Evolutionary conservation across 164 flowering plant species (phyloP).

Genomic region (Brasenia schreberi): DNA sequence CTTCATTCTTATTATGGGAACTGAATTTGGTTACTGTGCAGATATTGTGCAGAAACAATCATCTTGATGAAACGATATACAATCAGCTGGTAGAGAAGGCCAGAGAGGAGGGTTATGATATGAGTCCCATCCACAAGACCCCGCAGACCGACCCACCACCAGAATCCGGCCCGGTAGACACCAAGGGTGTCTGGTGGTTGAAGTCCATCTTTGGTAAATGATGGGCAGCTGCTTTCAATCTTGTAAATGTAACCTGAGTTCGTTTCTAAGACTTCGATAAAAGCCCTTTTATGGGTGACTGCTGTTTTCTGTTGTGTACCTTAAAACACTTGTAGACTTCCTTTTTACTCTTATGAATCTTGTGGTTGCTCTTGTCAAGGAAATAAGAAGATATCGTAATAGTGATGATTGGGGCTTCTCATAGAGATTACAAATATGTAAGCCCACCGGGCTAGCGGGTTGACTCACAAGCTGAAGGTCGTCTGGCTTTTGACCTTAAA

Average conservation of each 20-base stretch:
- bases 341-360: neutral
- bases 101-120: conserved; percentile 72
- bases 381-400: no score
- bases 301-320: neutral
- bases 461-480: no score
- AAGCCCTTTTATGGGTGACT: neutral
- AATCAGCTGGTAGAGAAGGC: conserved; percentile 60
- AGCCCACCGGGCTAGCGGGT: no score
- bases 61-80: conserved; percentile 64
- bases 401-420: no score
- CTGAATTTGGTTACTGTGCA: conserved; percentile 10
- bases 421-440: no score
- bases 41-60: conserved; percentile 64
- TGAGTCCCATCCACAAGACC: conserved; percentile 72
- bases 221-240: neutral
- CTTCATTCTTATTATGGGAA: no score
- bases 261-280: neutral
- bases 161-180: conserved; percentile 41
- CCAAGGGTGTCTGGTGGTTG: conserved; percentile 89
- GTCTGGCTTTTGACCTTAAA: no score
- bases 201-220: conserved; percentile 72
- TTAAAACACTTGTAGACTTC: neutral
- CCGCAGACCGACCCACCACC: conserved; percentile 78
- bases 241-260: conserved; percentile 2
- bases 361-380: neutral